These are phyloP conservation scores for Aspergillus indologenus DNA, from an alignment of 495 filamentous ascomycete genomes.

Conservation along the genomic window DNA sequence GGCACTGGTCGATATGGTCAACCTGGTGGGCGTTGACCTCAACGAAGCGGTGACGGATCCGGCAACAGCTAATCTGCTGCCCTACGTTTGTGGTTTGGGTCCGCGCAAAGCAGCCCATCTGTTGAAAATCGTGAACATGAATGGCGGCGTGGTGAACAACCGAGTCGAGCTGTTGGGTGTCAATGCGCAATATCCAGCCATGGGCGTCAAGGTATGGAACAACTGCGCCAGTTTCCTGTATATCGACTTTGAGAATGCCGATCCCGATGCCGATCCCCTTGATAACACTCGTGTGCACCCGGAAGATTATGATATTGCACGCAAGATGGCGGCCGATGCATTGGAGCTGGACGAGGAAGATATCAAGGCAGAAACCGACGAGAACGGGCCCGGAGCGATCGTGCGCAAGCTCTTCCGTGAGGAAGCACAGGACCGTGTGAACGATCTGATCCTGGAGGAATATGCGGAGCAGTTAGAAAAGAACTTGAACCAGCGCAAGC, in stretches of 20 bases:
- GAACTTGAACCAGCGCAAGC: slow-evolving; percentile 90
- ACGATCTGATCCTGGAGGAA: slow-evolving; percentile 92
- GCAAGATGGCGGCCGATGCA: slow-evolving; percentile 97
- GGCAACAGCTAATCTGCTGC: slow-evolving; percentile 80
- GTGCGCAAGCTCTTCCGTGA: slow-evolving; percentile 90
- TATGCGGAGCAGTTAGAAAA: slow-evolving; percentile 94
- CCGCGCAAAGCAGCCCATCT: slow-evolving; percentile 84
- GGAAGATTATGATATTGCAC: slow-evolving; percentile 94
- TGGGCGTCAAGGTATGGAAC: slow-evolving; percentile 87
- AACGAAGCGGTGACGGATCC: slow-evolving; percentile 80
- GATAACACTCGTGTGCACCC: slow-evolving; percentile 97
- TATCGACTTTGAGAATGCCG: slow-evolving; percentile 78
- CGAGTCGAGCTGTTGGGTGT: slow-evolving; percentile 86
- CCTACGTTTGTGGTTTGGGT: slow-evolving; percentile 90
- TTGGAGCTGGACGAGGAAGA: slow-evolving; percentile 96
- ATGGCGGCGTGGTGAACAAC: slow-evolving; percentile 76
- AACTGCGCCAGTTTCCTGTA: slow-evolving; percentile 95
- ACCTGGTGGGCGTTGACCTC: slow-evolving; percentile 89
- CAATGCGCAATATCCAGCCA: slow-evolving; percentile 73
- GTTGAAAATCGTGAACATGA: slow-evolving; percentile 84
- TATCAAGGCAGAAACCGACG: slow-evolving; percentile 87
- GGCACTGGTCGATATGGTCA: slow-evolving; percentile 96
- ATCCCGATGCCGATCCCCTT: slow-evolving; percentile 77
- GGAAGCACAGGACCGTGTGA: slow-evolving; percentile 88
- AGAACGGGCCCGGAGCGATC: slow-evolving; percentile 82